Evolutionary conservation across 2,329 filamentous ascomycete species (phyloP).

Genomic region (Coniochaeta ligniaria): DNA sequence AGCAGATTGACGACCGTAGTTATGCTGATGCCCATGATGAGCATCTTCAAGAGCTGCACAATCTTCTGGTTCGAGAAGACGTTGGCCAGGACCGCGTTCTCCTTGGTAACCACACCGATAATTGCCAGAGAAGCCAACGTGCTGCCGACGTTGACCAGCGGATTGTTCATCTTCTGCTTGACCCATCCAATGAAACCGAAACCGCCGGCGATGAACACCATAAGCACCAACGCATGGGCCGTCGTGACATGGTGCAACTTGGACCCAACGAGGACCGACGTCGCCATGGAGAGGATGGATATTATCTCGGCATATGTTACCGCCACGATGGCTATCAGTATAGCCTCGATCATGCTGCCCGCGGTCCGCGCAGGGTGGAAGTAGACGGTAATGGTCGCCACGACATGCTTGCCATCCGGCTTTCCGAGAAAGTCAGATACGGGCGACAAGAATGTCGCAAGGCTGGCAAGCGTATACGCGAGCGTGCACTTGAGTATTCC

Average conservation of each 20-base stretch:
- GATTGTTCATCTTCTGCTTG: slow-evolving; percentile 71
- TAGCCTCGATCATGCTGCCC: slow-evolving; percentile 85
- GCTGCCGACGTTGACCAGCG: slow-evolving; percentile 76
- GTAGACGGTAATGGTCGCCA: slow-evolving; percentile 89
- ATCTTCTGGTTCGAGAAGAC: slow-evolving; percentile 79
- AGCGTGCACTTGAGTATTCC: slow-evolving; percentile 86
- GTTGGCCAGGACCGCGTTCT: slow-evolving; percentile 77
- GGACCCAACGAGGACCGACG: slow-evolving; percentile 70
- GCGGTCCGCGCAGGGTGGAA: slow-evolving; percentile 84
- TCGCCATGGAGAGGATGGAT: slow-evolving; percentile 79
- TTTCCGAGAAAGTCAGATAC: slow-evolving; percentile 69
- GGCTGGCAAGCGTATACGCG: slow-evolving; percentile 78
- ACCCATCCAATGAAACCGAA: slow-evolving; percentile 84
- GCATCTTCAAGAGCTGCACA: slow-evolving; percentile 73
- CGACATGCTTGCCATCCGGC: slow-evolving; percentile 88
- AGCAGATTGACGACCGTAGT: slow-evolving; percentile 70
- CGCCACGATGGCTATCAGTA: slow-evolving; percentile 67
- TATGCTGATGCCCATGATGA: slow-evolving; percentile 67
- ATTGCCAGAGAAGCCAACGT: slow-evolving; percentile 83
- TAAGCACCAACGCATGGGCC: slow-evolving; percentile 71
- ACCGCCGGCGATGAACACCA: slow-evolving; percentile 79
- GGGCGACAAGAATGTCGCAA: slow-evolving; percentile 74
- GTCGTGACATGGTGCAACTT: slow-evolving; percentile 58
- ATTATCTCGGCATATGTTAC: slow-evolving; percentile 73
- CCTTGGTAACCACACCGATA: slow-evolving; percentile 85